Evolutionary conservation across 2,329 filamentous ascomycete genomes (phyloP), one percentile per base, ranked within the genome.

Genomic region (Trichoderma lentiforme): DNA sequence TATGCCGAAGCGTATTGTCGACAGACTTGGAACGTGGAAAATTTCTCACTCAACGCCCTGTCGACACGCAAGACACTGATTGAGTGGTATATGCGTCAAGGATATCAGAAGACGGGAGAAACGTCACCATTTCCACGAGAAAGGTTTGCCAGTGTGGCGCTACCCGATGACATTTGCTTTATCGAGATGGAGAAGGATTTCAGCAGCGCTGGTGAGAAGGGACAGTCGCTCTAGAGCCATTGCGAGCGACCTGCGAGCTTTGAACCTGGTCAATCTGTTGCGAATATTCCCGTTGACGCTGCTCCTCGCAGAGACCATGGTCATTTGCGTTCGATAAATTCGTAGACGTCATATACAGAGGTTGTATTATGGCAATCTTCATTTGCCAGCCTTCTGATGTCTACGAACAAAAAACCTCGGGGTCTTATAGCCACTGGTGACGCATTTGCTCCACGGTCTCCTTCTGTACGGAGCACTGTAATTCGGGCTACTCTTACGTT

Each of bases 71-170:
- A 76, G 39, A 73, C 76, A 18, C 76, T 83, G 18, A 79, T 83
- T 28, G 71, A 73, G 43, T 83, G 82, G 82, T 83, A 83, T 70
- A 67, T 74, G 62, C 76, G 79, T n/a, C 74, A 75, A 15, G 82
- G 82, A 2, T 83, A 79, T 53, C 72, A 47, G 6, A 76, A 74
- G 73, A 83, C 80, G 7, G 82, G 82, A 1, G 78, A 80, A 65
- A 74, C 74, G 30, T 71, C 74, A 7, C 78, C 78, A 3, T 81
- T 84, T 64, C 80, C 80, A 6, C 73, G 75, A 32, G 74, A 79
- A 2, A 36, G 56, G 8, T 69, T 74, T 30, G 57, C 43, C 5
- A 75, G 72, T 2, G 21, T 67, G 63, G 68, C 21, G 0, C 32
- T 81, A 43, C 74, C 76, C 3, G 76, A 80, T 15, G 80, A 78